These are phyloP conservation scores for Russula abietina DNA, from an alignment of 768 basidiomycete species.

Conservation along the genomic window DNA sequence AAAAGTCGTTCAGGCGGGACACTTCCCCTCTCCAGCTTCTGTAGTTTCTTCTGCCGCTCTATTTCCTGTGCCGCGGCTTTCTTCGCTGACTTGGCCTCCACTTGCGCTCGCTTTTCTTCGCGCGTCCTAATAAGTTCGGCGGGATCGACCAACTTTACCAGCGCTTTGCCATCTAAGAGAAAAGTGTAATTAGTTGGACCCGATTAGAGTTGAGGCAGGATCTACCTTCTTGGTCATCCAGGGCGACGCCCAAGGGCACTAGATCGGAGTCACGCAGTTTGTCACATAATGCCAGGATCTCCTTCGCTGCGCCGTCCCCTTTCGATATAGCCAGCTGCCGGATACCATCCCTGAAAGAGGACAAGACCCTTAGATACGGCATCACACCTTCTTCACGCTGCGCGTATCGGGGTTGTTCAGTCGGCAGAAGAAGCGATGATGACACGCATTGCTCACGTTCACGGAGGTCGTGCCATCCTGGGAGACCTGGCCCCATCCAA, in stretches of 20 bases:
- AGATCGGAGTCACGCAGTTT: conserved; percentile 84
- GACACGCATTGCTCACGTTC: conserved; percentile 41
- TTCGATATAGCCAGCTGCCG: conserved; percentile 74
- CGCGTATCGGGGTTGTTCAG: conserved; percentile 8
- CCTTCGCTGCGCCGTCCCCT: conserved; percentile 57
- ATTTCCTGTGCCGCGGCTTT: conserved; percentile 67
- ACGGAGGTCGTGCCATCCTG: conserved; percentile 38
- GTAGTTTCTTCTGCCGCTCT: conserved; percentile 59
- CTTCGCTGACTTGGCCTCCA: conserved; percentile 70
- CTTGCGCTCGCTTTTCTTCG: conserved; percentile 78
- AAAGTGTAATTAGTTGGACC: conserved; percentile 6
- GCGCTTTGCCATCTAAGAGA: conserved; percentile 80
- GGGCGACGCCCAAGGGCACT: conserved; percentile 88
- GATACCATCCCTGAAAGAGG: conserved; percentile 87
- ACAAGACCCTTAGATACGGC: conserved; percentile 82
- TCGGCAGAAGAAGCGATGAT: conserved; percentile 8
- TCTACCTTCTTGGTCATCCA: conserved; percentile 92
- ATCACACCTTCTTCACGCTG: conserved; percentile 82
- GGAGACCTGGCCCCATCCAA: conserved; percentile 82
- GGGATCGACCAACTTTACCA: conserved; percentile 87
- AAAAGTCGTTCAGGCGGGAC: conserved; percentile 72
- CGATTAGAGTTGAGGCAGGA: conserved; percentile 19
- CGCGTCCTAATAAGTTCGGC: conserved; percentile 74
- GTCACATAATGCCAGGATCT: conserved; percentile 84
- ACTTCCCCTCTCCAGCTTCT: conserved; percentile 82